These are phyloP conservation scores for Clarkia xantiana DNA, from an alignment of 345 rosid genomes.

Conservation along the genomic window DNA sequence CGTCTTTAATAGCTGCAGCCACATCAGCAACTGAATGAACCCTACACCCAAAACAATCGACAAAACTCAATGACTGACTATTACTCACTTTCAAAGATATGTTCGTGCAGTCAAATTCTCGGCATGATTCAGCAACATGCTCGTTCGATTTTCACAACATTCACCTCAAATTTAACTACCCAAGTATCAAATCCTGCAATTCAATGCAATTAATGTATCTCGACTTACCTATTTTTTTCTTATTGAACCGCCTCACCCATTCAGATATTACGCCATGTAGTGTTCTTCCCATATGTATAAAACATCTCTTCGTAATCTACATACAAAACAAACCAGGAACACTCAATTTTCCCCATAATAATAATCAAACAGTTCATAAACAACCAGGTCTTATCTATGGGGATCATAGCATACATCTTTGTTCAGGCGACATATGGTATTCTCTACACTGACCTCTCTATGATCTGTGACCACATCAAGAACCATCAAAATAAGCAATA, in stretches of 20 bases:
- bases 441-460: constrained; percentile 36
- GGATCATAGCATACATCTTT: constrained; percentile 42
- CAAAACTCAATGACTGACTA: neutral
- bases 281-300: constrained; percentile 43
- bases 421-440: constrained; percentile 60
- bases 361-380: neutral
- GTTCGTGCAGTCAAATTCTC: constrained; percentile 55
- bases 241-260: constrained; percentile 45
- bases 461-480: constrained; percentile 51
- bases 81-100: constrained; percentile 64
- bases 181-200: neutral
- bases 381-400: no score
- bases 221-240: constrained; percentile 55
- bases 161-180: neutral
- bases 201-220: no score
- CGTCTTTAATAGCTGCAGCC: no score
- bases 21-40: no score
- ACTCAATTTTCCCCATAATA: neutral
- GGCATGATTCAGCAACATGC: constrained; percentile 66
- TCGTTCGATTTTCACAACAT: constrained; percentile 37
- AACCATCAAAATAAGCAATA: constrained; percentile 1
- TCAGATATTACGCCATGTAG: constrained; percentile 56
- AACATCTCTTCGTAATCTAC: constrained; percentile 69
- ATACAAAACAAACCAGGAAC: constrained; percentile 5
- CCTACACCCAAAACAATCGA: no score